These are phyloP conservation scores for Discostella stelligeroides DNA, from an alignment of 108 stramenopile genomes.

Conservation along the genomic window DNA sequence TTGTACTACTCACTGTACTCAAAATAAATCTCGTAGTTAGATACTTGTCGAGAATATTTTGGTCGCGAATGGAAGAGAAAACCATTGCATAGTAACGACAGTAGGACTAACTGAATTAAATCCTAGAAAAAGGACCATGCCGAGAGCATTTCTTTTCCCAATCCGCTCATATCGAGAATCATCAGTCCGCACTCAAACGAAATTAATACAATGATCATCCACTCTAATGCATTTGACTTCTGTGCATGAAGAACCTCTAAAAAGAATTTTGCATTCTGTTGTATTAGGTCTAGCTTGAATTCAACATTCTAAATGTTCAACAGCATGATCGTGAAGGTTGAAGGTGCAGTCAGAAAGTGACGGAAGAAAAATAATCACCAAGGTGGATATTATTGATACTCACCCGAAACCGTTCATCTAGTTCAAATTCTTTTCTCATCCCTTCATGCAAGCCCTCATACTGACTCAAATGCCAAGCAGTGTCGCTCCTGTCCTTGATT, in stretches of 20 bases:
- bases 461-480: slow-evolving; percentile 89
- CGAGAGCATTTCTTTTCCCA: slow-evolving; percentile 62
- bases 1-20: too few species aligned
- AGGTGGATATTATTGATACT: slow-evolving; percentile 9
- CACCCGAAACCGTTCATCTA: slow-evolving; percentile 59
- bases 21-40: too few species aligned
- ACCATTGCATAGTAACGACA: too few species aligned
- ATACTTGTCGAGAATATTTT: too few species aligned
- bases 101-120: too few species aligned
- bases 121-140: slow-evolving; percentile 18
- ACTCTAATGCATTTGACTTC: slow-evolving; percentile 88
- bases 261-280: slow-evolving; percentile 94
- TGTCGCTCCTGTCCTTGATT: slow-evolving; percentile 88
- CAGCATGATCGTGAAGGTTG: not conserved
- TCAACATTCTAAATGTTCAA: slow-evolving; percentile 63
- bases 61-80: too few species aligned
- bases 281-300: slow-evolving; percentile 89
- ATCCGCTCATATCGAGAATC: slow-evolving; percentile 88
- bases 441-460: slow-evolving; percentile 87
- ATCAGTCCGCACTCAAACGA: slow-evolving; percentile 86
- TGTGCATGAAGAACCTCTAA: slow-evolving; percentile 87
- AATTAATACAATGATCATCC: slow-evolving; percentile 93
- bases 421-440: slow-evolving; percentile 67
- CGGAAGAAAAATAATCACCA: not conserved
- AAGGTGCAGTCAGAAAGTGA: not conserved